Percentiles rank a stretch among this genome's conserved stretches.
These are phyloP conservation scores for Cladophialophora bantiana DNA, from an alignment of 2,329 filamentous ascomycete genomes.

Conservation along the genomic window DNA sequence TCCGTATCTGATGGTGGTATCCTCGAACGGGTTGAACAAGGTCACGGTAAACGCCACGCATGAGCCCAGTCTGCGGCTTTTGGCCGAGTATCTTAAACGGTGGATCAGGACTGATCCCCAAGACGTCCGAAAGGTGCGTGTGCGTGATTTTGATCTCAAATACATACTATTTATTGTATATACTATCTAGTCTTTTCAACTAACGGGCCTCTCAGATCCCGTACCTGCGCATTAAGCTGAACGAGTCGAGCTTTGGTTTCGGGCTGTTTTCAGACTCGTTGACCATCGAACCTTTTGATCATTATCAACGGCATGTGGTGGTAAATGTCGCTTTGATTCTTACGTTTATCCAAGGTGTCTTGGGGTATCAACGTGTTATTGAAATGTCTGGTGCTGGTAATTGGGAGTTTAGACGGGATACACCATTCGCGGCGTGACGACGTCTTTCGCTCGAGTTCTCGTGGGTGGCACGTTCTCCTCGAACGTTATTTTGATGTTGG, in stretches of 20 bases:
- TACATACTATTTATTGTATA: neutral
- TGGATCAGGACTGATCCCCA: slow-evolving; percentile 26
- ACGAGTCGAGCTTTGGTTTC: slow-evolving; percentile 25
- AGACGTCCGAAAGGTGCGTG: slow-evolving; percentile 17
- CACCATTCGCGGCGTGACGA: slow-evolving; percentile 11
- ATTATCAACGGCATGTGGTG: slow-evolving; percentile 13
- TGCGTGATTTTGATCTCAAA: neutral
- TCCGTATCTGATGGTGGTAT: slow-evolving; percentile 21
- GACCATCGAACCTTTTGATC: slow-evolving; percentile 23
- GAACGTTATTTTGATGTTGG: neutral
- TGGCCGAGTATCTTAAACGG: slow-evolving; percentile 22
- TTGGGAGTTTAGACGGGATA: slow-evolving; percentile 19
- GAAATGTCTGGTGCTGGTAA: neutral
- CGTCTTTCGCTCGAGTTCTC: neutral
- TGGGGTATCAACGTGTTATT: slow-evolving; percentile 17
- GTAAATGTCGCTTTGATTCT: slow-evolving; percentile 18
- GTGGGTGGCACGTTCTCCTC: neutral
- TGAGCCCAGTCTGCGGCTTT: slow-evolving; percentile 22
- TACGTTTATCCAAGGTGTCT: slow-evolving; percentile 21
- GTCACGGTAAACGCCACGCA: slow-evolving; percentile 23
- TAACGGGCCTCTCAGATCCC: slow-evolving; percentile 13
- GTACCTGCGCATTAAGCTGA: slow-evolving; percentile 16
- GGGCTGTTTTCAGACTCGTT: slow-evolving; percentile 23
- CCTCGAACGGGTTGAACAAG: slow-evolving; percentile 5
- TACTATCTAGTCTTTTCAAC: neutral